Conservation (phyloP, 768 basidiomycete genomes). For the Collybiopsis luxurians region DNA sequence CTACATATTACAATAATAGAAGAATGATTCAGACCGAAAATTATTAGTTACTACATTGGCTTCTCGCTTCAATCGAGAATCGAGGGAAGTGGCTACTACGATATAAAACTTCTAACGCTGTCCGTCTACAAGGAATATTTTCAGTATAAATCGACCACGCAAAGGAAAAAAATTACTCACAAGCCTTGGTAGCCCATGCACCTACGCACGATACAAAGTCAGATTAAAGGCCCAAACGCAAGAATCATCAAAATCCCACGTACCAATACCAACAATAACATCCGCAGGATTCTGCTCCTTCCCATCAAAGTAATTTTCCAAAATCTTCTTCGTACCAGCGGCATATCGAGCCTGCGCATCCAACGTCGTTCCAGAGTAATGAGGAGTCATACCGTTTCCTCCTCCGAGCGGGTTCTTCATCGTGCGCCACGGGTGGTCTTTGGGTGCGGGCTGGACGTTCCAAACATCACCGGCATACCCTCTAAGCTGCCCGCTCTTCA, state of each 20-base stretch:
- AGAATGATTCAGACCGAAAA: too few relatives aligned
- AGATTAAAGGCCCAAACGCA: too few relatives aligned
- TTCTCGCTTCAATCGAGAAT: too few relatives aligned
- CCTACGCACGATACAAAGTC: neutral
- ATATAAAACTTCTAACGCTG: slow-evolving; percentile 51
- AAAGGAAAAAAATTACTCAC: slow-evolving; percentile 20
- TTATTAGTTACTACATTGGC: too few relatives aligned
- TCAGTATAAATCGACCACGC: slow-evolving; percentile 9
- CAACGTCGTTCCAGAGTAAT: slow-evolving; percentile 86
- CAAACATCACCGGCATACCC: slow-evolving; percentile 75
- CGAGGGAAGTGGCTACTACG: too few relatives aligned
- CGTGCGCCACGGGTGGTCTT: slow-evolving; percentile 83
- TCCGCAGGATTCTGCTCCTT: slow-evolving; percentile 75
- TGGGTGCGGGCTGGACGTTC: slow-evolving; percentile 86
- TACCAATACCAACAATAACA: slow-evolving; percentile 73
- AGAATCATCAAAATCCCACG: too few relatives aligned
- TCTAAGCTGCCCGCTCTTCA: slow-evolving; percentile 71
- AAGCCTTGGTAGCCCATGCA: slow-evolving; percentile 46
- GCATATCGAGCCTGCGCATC: slow-evolving; percentile 91
- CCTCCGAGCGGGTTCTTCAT: slow-evolving; percentile 78
- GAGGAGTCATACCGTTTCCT: slow-evolving; percentile 89
- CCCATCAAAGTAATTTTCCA: slow-evolving; percentile 62
- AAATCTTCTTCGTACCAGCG: slow-evolving; percentile 62
- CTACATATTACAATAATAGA: too few relatives aligned
- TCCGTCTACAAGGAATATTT: slow-evolving; percentile 36